These are phyloP conservation scores for Blastomyces parvus DNA, from an alignment of 2,329 filamentous ascomycete genomes.

Conservation along the genomic window DNA sequence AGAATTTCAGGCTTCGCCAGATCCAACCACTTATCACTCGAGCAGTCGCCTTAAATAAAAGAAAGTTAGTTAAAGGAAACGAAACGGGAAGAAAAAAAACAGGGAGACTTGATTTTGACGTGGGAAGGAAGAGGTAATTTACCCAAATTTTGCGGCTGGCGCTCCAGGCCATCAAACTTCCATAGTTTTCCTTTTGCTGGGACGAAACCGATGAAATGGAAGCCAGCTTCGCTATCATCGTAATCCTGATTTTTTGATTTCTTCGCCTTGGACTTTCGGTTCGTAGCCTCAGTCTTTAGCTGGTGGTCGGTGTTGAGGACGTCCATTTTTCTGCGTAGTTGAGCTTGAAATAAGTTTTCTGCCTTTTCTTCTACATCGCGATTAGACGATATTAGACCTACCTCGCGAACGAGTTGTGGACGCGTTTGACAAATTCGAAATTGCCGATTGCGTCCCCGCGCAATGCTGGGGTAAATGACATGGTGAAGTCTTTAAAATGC, in stretches of 20 bases:
- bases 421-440: constrained; percentile 65
- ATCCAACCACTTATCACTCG: constrained; percentile 54
- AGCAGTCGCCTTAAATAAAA: constrained; percentile 31
- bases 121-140: neutral
- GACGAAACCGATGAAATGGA: constrained; percentile 86
- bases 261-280: constrained; percentile 23
- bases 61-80: neutral
- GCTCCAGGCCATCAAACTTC: constrained; percentile 79
- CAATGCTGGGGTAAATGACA: constrained; percentile 56
- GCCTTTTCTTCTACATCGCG: neutral
- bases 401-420: constrained; percentile 83
- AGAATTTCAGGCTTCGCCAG: constrained; percentile 56
- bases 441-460: constrained; percentile 66
- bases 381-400: constrained; percentile 24
- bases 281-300: constrained; percentile 42
- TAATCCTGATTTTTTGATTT: constrained; percentile 36
- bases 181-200: constrained; percentile 65
- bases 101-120: constrained; percentile 5
- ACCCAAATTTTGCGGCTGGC: constrained; percentile 58
- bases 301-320: constrained; percentile 62
- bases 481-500: constrained; percentile 64
- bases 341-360: neutral
- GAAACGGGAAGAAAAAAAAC: neutral
- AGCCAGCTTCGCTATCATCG: constrained; percentile 53
- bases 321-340: constrained; percentile 54